These are phyloP conservation scores for Aspergillus wentii DNA, from an alignment of 495 filamentous ascomycete genomes.

Conservation along the genomic window DNA sequence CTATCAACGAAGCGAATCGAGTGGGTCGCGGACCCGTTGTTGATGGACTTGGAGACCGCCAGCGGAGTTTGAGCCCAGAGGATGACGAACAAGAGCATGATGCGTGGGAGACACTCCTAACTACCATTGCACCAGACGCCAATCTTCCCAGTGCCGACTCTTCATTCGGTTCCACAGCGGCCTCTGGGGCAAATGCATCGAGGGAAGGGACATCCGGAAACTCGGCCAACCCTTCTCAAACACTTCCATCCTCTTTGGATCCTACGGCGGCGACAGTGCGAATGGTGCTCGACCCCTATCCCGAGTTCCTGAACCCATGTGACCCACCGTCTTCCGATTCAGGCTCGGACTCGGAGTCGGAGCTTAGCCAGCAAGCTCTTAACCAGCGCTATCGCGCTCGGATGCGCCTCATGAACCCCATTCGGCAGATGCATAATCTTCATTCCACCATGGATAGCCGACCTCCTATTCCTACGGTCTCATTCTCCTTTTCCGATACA, in stretches of 20 bases:
- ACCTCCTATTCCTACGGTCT: constrained; percentile 34
- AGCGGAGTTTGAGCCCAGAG: constrained; percentile 75
- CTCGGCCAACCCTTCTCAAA: constrained; percentile 29
- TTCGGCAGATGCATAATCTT: constrained; percentile 23
- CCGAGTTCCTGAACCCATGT: constrained; percentile 37
- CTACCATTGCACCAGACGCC: constrained; percentile 74
- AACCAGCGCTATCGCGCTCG: constrained; percentile 16
- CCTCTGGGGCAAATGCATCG: constrained; percentile 31
- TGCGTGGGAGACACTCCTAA: constrained; percentile 75
- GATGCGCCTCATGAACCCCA: constrained; percentile 14
- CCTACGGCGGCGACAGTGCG: constrained; percentile 16
- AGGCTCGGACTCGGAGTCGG: constrained; percentile 25
- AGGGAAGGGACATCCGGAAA: constrained; percentile 27
- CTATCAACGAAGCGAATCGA: constrained; percentile 15
- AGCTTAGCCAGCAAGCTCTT: constrained; percentile 15
- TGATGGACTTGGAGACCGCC: constrained; percentile 79
- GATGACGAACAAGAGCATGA: constrained; percentile 52
- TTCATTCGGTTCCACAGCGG: constrained; percentile 68
- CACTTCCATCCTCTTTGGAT: constrained; percentile 18
- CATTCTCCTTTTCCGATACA: constrained; percentile 28
- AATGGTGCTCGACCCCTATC: constrained; percentile 34
- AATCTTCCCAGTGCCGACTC: constrained; percentile 74
- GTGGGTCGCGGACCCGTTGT: constrained; percentile 24
- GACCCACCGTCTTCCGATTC: constrained; percentile 36
- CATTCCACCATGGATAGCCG: constrained; percentile 34